Evolutionary conservation across 805 yeast species (phyloP), one percentile per base, ranked within the genome.

Genomic region (Ogataea zsoltii): DNA sequence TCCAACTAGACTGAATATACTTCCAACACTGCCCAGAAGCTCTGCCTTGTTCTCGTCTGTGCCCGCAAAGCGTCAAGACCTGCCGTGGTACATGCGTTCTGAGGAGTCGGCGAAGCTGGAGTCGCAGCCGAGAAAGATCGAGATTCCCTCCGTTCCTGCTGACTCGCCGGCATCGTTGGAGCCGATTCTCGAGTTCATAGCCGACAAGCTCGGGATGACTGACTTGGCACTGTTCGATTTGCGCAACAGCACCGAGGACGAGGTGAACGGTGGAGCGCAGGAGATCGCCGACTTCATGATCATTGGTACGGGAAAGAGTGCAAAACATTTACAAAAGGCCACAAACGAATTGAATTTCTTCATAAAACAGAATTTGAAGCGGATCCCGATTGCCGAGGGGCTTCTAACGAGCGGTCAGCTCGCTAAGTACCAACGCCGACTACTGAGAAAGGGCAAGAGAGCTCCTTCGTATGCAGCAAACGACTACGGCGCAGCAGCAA

Each of bases 251-350:
- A 62, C 66, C 9, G 64, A 57, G 2, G 42, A 35, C 4, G 41
- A 49, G 15, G 48, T 48, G 23, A 56, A 53, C 37, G 66, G 60
- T 38, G 66, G 69, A 17, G 65, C 66, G 11, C 47, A 68, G 54
- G 50, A 57, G 69, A 14, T 71, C 17, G 68, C 75, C 9, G 71
- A 75, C 44, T 73, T 77, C 45, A 76, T 82, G 74, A 67, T 92
- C 4, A 67, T 92, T 0, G 77, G 83, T 15, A 79, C 94, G 0
- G 96, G 96, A 3, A 85, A 83, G 61, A 80, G 91, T 25, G 77
- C 80, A 31, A 82, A 78, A 50, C 98, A 91, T 66, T 67, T 89
- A 17, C 81, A 76, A 52, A 83, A 82, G 50, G 89, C 95, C 2
- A 79, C 86, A 2, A 67, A 68, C 13, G 83, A 80, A 52, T 66